phyloP scores from a whole-genome alignment of 2,329 filamentous ascomycete genomes.

The Westerdykella ornata region DNA sequence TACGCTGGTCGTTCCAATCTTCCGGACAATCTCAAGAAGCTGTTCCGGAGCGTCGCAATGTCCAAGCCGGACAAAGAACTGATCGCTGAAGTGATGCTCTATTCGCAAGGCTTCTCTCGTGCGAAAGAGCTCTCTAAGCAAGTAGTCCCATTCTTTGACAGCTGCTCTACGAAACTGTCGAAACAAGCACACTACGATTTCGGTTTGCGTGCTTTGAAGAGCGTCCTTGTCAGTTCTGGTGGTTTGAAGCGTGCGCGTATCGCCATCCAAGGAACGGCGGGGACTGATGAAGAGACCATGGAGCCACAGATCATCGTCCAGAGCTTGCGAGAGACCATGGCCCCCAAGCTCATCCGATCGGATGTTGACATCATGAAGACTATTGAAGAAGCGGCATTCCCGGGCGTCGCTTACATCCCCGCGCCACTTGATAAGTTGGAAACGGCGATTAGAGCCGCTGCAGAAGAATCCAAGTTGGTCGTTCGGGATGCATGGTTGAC shows the following conservation, averaged over 20 bases:
- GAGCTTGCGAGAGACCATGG: slow-evolving; percentile 96
- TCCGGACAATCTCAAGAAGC: slow-evolving; percentile 97
- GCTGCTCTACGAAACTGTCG: slow-evolving; percentile 71
- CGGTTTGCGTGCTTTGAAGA: slow-evolving; percentile 93
- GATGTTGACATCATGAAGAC: slow-evolving; percentile 83
- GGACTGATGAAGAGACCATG: slow-evolving; percentile 63
- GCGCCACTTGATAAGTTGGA: slow-evolving; percentile 77
- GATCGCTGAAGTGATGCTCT: slow-evolving; percentile 99
- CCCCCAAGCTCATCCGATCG: slow-evolving; percentile 87
- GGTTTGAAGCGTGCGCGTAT: slow-evolving; percentile 85
- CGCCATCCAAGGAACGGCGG: slow-evolving; percentile 48
- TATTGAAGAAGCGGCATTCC: slow-evolving; percentile 83
- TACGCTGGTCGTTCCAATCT: slow-evolving; percentile 97
- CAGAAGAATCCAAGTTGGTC: slow-evolving; percentile 76
- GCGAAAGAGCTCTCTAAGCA: slow-evolving; percentile 91
- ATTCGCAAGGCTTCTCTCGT: slow-evolving; percentile 97
- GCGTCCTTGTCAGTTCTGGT: slow-evolving; percentile 95
- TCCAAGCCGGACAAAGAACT: slow-evolving; percentile 99
- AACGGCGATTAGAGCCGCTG: slow-evolving; percentile 72
- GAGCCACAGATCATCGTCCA: slow-evolving; percentile 98
- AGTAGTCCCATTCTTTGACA: slow-evolving; percentile 96
- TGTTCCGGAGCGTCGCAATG: slow-evolving; percentile 99
- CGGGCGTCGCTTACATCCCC: slow-evolving; percentile 85
- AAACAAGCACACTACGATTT: slow-evolving; percentile 99
- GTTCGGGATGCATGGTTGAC: slow-evolving; percentile 95